Percentiles rank a stretch among this genome's conserved stretches.
Conservation (phyloP, 495 filamentous ascomycete species). For the Trichoderma gamsii region DNA sequence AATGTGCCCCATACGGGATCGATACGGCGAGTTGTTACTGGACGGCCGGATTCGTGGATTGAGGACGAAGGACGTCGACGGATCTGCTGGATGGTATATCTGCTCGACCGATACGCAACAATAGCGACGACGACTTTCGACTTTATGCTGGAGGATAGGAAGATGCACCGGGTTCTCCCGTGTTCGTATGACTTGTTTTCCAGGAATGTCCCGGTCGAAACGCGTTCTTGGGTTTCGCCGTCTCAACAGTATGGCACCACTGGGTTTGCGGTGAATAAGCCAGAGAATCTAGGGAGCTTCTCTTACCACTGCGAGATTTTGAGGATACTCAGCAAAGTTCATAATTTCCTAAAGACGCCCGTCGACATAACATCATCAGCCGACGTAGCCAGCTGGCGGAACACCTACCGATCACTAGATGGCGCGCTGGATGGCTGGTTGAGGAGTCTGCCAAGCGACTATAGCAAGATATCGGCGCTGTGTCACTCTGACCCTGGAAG, state of each 20-base stretch:
- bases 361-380: slow-evolving; percentile 78
- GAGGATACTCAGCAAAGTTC: slow-evolving; percentile 77
- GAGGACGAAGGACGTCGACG: slow-evolving; percentile 79
- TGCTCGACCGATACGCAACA: slow-evolving; percentile 82
- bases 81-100: slow-evolving; percentile 89
- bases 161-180: slow-evolving; percentile 78
- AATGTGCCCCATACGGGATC: slow-evolving; percentile 73
- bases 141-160: slow-evolving; percentile 78
- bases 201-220: slow-evolving; percentile 75
- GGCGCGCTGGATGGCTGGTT: slow-evolving; percentile 73
- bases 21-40: slow-evolving; percentile 74
- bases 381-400: slow-evolving; percentile 83
- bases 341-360: slow-evolving; percentile 76
- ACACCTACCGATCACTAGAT: slow-evolving; percentile 76
- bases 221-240: slow-evolving; percentile 66
- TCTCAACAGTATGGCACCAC: slow-evolving; percentile 34
- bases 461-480: slow-evolving; percentile 69
- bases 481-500: slow-evolving; percentile 59
- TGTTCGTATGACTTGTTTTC: slow-evolving; percentile 79
- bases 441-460: slow-evolving; percentile 71
- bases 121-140: slow-evolving; percentile 79
- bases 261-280: slow-evolving; percentile 60
- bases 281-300: slow-evolving; percentile 79
- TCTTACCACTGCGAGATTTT: slow-evolving; percentile 82
- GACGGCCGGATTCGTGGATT: slow-evolving; percentile 68